A percentile compares a stretch with the other conserved stretches of the same genome.
Evolutionary conservation across 495 filamentous ascomycete genomes (phyloP).

Genomic region (Cudoniella acicularis): DNA sequence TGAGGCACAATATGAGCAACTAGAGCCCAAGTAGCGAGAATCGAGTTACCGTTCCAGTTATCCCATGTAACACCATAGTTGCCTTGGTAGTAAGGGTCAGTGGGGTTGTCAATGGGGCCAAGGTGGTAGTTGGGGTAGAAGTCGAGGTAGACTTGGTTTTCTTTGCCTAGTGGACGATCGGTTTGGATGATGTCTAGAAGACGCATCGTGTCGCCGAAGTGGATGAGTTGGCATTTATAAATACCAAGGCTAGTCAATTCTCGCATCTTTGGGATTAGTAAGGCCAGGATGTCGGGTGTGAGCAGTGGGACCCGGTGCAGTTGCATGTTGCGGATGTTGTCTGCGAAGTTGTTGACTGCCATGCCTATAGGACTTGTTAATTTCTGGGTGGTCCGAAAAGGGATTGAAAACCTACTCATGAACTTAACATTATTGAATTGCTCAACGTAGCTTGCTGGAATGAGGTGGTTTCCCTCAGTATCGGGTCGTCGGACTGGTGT

Average conservation of each 20-base stretch:
- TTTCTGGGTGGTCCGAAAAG: neutral
- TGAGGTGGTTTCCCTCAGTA: neutral
- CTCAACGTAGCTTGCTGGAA: neutral
- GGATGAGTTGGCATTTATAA: slow-evolving; percentile 24
- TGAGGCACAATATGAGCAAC: neutral
- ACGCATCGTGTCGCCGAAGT: slow-evolving; percentile 16
- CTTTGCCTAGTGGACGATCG: slow-evolving; percentile 6
- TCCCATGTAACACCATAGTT: slow-evolving; percentile 23
- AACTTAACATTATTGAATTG: slow-evolving; percentile 8
- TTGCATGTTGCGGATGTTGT: slow-evolving; percentile 17
- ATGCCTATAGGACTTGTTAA: neutral
- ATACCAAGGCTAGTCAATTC: slow-evolving; percentile 16
- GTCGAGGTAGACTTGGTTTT: slow-evolving; percentile 14
- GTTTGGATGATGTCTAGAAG: slow-evolving; percentile 19
- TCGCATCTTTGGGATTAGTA: slow-evolving; percentile 23
- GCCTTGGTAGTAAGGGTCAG: slow-evolving; percentile 1
- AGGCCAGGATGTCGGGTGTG: slow-evolving; percentile 5
- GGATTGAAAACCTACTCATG: slow-evolving; percentile 19
- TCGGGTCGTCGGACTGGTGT: neutral
- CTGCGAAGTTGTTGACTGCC: slow-evolving; percentile 11
- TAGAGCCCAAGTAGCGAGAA: slow-evolving; percentile 15
- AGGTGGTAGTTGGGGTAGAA: slow-evolving; percentile 20
- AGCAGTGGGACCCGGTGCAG: slow-evolving; percentile 21
- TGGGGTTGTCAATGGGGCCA: slow-evolving; percentile 1
- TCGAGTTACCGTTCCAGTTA: slow-evolving; percentile 12